Evolutionary conservation across 768 basidiomycete genomes (phyloP), one percentile per base, ranked within the genome.

Genomic region (Collybiopsis luxurians): DNA sequence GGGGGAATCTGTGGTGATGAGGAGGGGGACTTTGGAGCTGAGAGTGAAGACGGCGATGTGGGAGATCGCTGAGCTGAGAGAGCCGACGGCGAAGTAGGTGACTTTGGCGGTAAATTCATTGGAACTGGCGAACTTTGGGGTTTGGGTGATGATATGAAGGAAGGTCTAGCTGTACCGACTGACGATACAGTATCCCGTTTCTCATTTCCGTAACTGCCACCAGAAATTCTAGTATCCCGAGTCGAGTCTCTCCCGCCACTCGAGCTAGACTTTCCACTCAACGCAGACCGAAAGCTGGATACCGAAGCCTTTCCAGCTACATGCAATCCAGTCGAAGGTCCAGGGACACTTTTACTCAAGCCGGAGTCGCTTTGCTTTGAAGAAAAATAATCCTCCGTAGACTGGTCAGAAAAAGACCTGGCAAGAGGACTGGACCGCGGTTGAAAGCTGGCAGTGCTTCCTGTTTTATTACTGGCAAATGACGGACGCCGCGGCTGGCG

Each of bases 341-440:
- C 59, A 52, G 64, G 60, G 13, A 58, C 55, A 21, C 57, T 28
- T 46, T 26, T 38, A 53, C 58, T 42, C 63, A 60, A 36, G 64
- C 60, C 42, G 63, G 49, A 13, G 62, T 55, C 39, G 47, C 55
- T 44, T 48, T 57, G 27, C 58, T 53, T 11, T 19, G 26, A 51
- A 21, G 23, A 40, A 38, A 47, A 47, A 30, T 45, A 31, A 30
- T 45, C 44, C n/a, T 59, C 59, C 4, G n/a, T n/a, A n/a, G 61
- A 56, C 19, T 63, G 63, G 12, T 51, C 50, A 10, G 36, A 24
- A 51, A 39, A 51, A 15, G 59, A 58, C 13, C 66, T 68, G 34
- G 70, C 69, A n/a, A 76, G 62, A 0, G 76, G 75, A 57, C 76
- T 76, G 3, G 72, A 67, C 57, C 66, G 69, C 24, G 68, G 58